Conservation (phyloP, 2,329 filamentous ascomycete species). For the Albophoma yamanashiensis region DNA sequence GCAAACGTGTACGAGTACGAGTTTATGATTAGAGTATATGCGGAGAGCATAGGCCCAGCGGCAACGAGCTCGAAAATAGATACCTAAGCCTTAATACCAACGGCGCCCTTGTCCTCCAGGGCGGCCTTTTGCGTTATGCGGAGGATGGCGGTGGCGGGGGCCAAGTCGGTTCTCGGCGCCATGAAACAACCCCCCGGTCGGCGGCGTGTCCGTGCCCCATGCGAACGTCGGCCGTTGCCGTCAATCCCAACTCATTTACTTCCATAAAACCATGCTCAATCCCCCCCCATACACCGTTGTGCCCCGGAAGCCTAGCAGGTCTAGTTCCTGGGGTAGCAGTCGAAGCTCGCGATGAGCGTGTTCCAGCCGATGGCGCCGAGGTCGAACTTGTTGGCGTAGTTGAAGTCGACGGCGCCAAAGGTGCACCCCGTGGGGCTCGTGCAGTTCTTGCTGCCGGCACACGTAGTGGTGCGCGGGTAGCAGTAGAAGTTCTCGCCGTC, state of each 20-base stretch:
- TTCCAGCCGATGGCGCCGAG: constrained; percentile 34
- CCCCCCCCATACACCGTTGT: too few species aligned
- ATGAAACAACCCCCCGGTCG: background rate
- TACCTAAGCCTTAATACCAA: background rate
- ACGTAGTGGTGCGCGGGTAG: constrained; percentile 30
- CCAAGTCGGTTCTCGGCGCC: background rate
- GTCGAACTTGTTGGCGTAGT: constrained; percentile 35
- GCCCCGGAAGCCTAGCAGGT: background rate
- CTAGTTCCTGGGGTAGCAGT: constrained; percentile 11
- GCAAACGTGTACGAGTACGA: background rate
- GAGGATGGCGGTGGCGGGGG: background rate
- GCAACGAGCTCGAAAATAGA: background rate
- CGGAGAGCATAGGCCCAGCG: background rate
- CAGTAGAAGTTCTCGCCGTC: constrained; percentile 38
- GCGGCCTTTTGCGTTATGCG: background rate
- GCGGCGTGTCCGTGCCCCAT: too few species aligned
- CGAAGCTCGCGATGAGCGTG: constrained; percentile 23
- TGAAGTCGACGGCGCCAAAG: constrained; percentile 34
- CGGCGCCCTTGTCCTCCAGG: too few species aligned
- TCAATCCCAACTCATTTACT: too few species aligned
- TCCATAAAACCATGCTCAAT: too few species aligned
- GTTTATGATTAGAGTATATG: background rate
- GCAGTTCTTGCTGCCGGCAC: constrained; percentile 28
- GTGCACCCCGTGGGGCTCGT: constrained; percentile 42
- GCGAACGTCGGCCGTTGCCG: too few species aligned